Base-by-base conservation (phyloP, 225 moss, liverwort and hornwort species). In the Polytrichum commune region DNA sequence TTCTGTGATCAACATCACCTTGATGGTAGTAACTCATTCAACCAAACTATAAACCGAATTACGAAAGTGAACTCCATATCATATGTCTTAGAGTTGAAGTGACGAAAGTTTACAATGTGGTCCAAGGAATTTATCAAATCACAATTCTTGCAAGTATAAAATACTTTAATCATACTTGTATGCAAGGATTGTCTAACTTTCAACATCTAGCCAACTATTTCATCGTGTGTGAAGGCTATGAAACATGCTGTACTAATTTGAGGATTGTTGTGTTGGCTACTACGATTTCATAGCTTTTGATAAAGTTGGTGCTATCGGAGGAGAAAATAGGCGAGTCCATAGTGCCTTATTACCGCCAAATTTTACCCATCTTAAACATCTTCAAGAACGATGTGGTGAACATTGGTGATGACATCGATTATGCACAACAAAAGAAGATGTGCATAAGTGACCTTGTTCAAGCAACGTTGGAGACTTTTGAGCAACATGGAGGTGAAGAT, bases 341-440 rank as follows among this genome's bases (percentile, higher is more conserved):
- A 55, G 94, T 95, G 66, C 94, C 94, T 7, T 95, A 95, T 53
- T 95, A 95, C 24, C 83, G 94, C 4, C 93, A 95, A 4, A 70
- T 95, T 19, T 68, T 95, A 69, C 93, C 95, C 0, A 86, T 95
- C 0, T 73, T 95, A 86, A 93, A 93, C 68, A 86, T 95, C 61
- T 93, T 93, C 46, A 89, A 82, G 65, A 91, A 93, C 62, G 81
- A 85, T 60, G 69, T 86, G 7, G 75, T 89, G 38, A 95, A 95
- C 30, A 91, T 95, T 67, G 95, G 93, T 3, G 95, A 95, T 38
- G 70, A 77, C 55, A 95, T 95, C 22, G 95, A 95, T 57, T 95
- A 95, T 8, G 89, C 83, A 0, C 95, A 95, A 54, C 89, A 95
- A 27, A 93, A 88, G 57, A 93, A 91, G 67, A 69, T 54, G 0